Percentiles rank a stretch among this genome's conserved stretches.
These are phyloP conservation scores for Raffaelea albimanens DNA, from an alignment of 2,329 filamentous ascomycete genomes.

Conservation along the genomic window DNA sequence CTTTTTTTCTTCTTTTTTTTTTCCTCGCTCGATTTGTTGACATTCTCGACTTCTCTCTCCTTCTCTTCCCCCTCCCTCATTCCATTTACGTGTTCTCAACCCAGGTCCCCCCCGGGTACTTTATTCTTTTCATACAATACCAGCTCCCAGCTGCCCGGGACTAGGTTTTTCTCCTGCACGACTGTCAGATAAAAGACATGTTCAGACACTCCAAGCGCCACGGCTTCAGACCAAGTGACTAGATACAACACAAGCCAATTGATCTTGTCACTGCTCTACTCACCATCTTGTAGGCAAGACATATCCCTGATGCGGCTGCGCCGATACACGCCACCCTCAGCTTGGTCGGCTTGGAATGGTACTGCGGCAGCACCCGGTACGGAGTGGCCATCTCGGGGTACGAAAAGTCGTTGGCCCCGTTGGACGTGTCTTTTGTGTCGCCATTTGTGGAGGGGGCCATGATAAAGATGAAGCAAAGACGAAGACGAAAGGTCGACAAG, in stretches of 20 bases:
- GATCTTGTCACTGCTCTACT: background rate
- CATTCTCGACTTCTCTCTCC: no score
- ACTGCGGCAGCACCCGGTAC: constrained; percentile 21
- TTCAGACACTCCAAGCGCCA: no score
- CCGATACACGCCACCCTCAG: constrained; percentile 27
- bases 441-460: constrained; percentile 3
- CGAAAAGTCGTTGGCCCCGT: constrained; percentile 12
- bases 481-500: background rate
- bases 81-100: constrained; percentile 33
- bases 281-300: constrained; percentile 35
- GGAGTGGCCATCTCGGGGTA: constrained; percentile 17
- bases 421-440: constrained; percentile 1
- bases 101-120: constrained; percentile 38
- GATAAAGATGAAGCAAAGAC: background rate
- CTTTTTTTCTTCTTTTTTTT: no score
- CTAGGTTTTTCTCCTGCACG: constrained; percentile 19
- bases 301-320: constrained; percentile 36
- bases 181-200: background rate
- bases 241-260: no score
- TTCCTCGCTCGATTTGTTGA: no score
- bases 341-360: constrained; percentile 26
- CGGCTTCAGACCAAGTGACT: no score
- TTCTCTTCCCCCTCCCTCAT: background rate
- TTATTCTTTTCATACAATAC: constrained; percentile 37
- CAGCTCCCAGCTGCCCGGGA: constrained; percentile 26